phyloP scores from a whole-genome alignment of 2,329 filamentous ascomycete genomes.

The Pseudogymnoascus sp. region DNA sequence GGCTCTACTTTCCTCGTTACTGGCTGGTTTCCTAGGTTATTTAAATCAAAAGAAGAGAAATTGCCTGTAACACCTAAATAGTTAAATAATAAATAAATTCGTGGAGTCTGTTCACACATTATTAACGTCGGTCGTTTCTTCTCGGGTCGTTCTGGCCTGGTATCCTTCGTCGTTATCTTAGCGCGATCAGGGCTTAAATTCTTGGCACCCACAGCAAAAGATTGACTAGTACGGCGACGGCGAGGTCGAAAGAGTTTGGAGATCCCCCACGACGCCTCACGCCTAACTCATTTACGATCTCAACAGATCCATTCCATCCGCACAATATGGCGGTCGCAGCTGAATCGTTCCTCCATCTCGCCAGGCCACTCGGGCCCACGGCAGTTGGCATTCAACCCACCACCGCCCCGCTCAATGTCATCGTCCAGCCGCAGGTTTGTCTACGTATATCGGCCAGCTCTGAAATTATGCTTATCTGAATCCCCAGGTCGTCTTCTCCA shows the following conservation, averaged over 20 bases:
- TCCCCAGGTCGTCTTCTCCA: conserved; percentile 57
- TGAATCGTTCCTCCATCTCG: conserved; percentile 88
- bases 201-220: conserved; percentile 26
- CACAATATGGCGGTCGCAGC: conserved; percentile 68
- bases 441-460: conserved; percentile 8
- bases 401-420: conserved; percentile 85
- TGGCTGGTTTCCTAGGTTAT: conserved; percentile 1
- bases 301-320: conserved; percentile 21
- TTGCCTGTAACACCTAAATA: background rate
- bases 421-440: conserved; percentile 88
- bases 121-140: background rate
- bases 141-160: conserved; percentile 4
- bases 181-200: conserved; percentile 30
- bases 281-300: conserved; percentile 13
- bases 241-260: conserved; percentile 16
- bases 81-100: background rate
- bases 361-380: conserved; percentile 81
- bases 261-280: conserved; percentile 12
- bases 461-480: conserved; percentile 27
- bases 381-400: conserved; percentile 72
- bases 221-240: conserved; percentile 15
- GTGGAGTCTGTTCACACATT: background rate
- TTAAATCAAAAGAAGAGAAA: background rate
- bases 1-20: background rate
- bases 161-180: conserved; percentile 39